Conservation (phyloP, 2,329 filamentous ascomycete genomes). For the Beauveria sp. region DNA sequence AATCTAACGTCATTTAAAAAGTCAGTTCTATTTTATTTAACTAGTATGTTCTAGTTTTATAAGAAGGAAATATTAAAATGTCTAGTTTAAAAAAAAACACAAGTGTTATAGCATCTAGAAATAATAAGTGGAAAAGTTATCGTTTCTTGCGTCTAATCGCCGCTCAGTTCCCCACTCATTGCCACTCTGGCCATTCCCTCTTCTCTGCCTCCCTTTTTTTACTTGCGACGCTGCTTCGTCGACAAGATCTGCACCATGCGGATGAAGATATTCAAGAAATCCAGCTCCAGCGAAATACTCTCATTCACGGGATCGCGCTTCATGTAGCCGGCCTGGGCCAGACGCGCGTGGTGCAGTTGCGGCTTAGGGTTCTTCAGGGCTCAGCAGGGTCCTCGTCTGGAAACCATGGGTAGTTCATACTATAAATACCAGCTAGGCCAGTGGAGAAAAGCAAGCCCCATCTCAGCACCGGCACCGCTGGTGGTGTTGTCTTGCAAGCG, state of each 20-base stretch:
- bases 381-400: too few species aligned
- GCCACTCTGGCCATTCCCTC: background rate
- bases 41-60: conserved; percentile 5
- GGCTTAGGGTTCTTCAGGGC: fast-evolving
- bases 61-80: conserved; percentile 1
- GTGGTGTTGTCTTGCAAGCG: too few species aligned
- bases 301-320: conserved; percentile 52
- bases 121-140: conserved; percentile 13
- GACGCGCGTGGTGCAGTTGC: too few species aligned
- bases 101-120: conserved; percentile 1
- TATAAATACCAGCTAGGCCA: too few species aligned
- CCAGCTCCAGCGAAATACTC: conserved; percentile 85
- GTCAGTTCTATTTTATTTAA: conserved; percentile 8
- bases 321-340: too few species aligned
- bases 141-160: background rate
- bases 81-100: background rate
- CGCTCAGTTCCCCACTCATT: background rate
- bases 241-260: conserved; percentile 84
- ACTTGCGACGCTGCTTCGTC: conserved; percentile 56
- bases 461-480: too few species aligned
- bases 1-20: background rate
- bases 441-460: too few species aligned
- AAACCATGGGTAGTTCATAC: too few species aligned
- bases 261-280: conserved; percentile 98
- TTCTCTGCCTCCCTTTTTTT: background rate